Percentiles rank a stretch among this genome's conserved stretches.
phyloP scores from a whole-genome alignment of 495 filamentous ascomycete species.

The Neurospora sp. region DNA sequence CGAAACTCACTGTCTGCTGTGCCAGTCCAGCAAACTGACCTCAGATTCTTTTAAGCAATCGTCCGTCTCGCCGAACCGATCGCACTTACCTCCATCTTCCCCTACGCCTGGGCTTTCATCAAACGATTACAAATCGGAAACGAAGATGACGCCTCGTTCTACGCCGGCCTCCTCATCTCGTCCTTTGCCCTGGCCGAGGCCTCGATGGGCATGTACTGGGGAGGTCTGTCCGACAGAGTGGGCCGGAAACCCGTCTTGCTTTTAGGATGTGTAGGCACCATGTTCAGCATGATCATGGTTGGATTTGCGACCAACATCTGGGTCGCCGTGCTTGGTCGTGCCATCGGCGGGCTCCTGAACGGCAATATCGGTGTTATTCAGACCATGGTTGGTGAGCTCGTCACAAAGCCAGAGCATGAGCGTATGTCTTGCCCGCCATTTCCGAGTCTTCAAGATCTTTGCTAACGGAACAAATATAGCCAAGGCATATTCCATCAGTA shows the following conservation, averaged over 20 bases:
- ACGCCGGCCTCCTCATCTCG: conserved; percentile 74
- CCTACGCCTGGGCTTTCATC: conserved; percentile 79
- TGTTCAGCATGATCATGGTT: conserved; percentile 68
- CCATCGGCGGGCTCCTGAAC: conserved; percentile 73
- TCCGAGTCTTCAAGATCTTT: neutral
- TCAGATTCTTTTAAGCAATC: conserved; percentile 33
- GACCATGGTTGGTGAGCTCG: conserved; percentile 83
- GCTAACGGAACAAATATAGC: conserved; percentile 39
- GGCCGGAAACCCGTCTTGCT: conserved; percentile 79
- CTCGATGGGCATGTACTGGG: conserved; percentile 78
- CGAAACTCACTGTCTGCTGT: conserved; percentile 49
- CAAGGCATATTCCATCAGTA: conserved; percentile 60
- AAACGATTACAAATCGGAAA: conserved; percentile 60
- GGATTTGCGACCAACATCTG: conserved; percentile 76
- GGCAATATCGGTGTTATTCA: conserved; percentile 85
- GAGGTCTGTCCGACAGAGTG: conserved; percentile 65
- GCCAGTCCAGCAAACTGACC: conserved; percentile 78
- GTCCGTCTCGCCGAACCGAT: conserved; percentile 78
- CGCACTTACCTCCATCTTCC: conserved; percentile 77
- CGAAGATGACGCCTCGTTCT: conserved; percentile 65
- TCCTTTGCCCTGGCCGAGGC: conserved; percentile 75
- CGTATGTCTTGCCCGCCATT: conserved; percentile 41
- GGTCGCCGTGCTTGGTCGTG: conserved; percentile 62
- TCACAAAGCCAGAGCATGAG: conserved; percentile 70
- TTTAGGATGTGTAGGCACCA: conserved; percentile 68